Percentiles rank a stretch among this genome's conserved stretches.
Evolutionary conservation across 805 yeast genomes (phyloP).

Genomic region (Clavispora phyllophila): DNA sequence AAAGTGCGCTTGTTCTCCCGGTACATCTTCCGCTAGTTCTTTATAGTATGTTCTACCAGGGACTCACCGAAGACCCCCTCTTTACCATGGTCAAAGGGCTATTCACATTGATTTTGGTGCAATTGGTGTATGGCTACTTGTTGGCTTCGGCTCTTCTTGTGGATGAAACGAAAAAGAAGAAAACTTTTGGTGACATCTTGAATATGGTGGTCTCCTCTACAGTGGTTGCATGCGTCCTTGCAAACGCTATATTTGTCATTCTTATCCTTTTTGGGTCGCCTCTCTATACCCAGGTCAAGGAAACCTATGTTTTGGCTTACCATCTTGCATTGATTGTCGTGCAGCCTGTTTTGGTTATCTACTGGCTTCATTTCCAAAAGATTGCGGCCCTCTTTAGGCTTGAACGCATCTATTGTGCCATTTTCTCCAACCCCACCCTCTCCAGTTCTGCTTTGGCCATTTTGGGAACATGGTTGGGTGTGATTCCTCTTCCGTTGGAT

Average conservation of each 20-base stretch:
- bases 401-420: conserved; percentile 23
- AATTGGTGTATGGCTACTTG: conserved; percentile 17
- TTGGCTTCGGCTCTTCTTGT: conserved; percentile 1
- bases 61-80: conserved; percentile 22
- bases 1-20: conserved; percentile 20
- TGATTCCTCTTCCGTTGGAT: conserved; percentile 88
- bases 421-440: conserved; percentile 25
- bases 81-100: conserved; percentile 23
- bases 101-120: conserved; percentile 18
- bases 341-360: conserved; percentile 58
- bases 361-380: conserved; percentile 46
- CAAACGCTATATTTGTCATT: conserved; percentile 33
- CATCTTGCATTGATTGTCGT: conserved; percentile 58
- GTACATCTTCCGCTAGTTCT: conserved; percentile 25
- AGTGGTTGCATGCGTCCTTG: conserved; percentile 27
- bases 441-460: conserved; percentile 22
- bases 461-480: conserved; percentile 89
- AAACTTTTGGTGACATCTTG: conserved; percentile 5
- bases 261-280: conserved; percentile 82
- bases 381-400: conserved; percentile 18
- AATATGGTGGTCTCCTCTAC: conserved; percentile 8
- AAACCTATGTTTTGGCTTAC: conserved; percentile 56
- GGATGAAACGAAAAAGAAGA: conserved; percentile 3
- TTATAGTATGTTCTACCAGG: conserved; percentile 25
- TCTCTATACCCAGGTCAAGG: conserved; percentile 42